Base-by-base conservation (phyloP, 1,284 basidiomycete species). In the Naganishia liquefaciens region DNA sequence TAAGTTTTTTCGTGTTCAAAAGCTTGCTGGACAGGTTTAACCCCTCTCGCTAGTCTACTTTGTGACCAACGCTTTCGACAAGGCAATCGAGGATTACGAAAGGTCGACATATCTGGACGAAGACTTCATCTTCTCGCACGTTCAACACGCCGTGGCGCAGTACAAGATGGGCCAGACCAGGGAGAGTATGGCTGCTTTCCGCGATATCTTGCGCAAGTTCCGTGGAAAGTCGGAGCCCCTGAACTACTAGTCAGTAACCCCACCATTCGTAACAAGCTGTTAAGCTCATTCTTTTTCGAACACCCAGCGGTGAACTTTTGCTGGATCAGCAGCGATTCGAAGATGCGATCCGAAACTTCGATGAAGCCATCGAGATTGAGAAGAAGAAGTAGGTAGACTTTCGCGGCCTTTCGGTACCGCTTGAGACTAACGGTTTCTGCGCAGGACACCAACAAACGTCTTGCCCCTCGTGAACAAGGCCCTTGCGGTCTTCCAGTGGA, bases 401-500 rank as follows among this genome's bases (percentile, higher is more conserved):
- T 15, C 37, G 47, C 50, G 19, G 21, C n/a, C 33, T 17, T 3
- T 15, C 27, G 5, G 44, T 10, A 11, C 28, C 28, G 13, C 17
- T 27, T 33, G 5, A 40, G 3, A 5, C 49, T 63, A 7, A 19
- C 47, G 40, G n/a, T n/a, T 51, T 40, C n/a, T 46, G 71, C 85
- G 83, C 70, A 79, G 83, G 52, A 25, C 73, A 62, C 77, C 86
- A 30, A 86, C 88, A 68, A 95, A 94, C 75, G 91, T 93, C n/a
- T 83, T 95, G 3, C 90, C 95, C 0, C 84, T 96, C 68, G 94
- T 99, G 70, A 99, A 99, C 87, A 97, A 97, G 79, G 94, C 95
- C 23, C 86, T 99, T 28, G 89, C 93, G 0, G 76, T 98, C 57
- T 98, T 89, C 85, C 95, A 98, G 81, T 95, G 90, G 90, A 91